Conservation (phyloP, 768 basidiomycete genomes). For the Mrakia gelida region DNA sequence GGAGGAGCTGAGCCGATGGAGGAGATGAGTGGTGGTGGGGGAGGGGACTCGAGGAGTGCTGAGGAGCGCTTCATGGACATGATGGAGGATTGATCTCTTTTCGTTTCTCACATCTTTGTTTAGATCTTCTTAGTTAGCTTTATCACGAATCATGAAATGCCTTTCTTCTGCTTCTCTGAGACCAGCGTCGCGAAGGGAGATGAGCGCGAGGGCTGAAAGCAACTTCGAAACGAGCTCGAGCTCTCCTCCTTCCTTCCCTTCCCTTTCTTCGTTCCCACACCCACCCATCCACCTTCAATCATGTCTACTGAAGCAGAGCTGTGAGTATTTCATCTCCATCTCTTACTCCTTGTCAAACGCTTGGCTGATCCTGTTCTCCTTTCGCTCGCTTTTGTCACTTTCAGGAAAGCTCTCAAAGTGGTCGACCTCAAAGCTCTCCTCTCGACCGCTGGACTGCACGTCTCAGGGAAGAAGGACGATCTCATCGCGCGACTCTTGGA, state of each 20-base stretch:
- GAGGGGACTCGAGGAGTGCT: neutral
- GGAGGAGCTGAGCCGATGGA: neutral
- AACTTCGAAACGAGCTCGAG: neutral
- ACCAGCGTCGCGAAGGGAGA: neutral
- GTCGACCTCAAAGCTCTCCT: slow-evolving; percentile 39
- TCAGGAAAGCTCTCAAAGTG: slow-evolving; percentile 37
- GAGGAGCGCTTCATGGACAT: neutral
- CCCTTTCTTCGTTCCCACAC: neutral
- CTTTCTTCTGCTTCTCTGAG: neutral
- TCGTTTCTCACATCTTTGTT: too few species aligned
- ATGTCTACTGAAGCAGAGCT: slow-evolving; percentile 11
- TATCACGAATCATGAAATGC: neutral
- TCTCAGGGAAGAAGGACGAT: slow-evolving; percentile 39
- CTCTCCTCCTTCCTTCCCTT: neutral
- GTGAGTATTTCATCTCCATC: neutral
- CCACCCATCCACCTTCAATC: neutral
- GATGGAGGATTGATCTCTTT: neutral
- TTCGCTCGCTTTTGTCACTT: too few species aligned
- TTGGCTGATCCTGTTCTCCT: too few species aligned
- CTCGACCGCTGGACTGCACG: slow-evolving; percentile 31
- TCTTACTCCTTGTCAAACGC: neutral
- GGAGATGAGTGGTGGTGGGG: neutral
- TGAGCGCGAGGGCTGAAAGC: neutral
- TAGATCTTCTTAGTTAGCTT: neutral
- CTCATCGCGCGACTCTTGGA: slow-evolving; percentile 36